A percentile compares a stretch with the other conserved stretches of the same genome.
These are phyloP conservation scores for Cenchrus purpureus DNA, from an alignment of 176 grass and related monocot species.

Conservation along the genomic window DNA sequence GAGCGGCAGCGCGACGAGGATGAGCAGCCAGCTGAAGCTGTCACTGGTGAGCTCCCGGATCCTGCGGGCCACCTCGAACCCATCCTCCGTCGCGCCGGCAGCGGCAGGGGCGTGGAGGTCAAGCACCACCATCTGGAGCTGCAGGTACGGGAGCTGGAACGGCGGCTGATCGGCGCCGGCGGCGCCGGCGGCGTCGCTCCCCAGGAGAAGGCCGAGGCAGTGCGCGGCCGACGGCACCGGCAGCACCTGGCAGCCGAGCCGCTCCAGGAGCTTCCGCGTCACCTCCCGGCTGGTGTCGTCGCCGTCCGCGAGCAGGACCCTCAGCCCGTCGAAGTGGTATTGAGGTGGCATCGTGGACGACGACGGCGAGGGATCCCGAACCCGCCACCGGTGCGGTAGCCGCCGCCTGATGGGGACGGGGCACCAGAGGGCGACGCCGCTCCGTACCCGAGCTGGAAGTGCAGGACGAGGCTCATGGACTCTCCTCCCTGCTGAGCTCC, in stretches of 20 bases:
- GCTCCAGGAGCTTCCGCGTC: slow-evolving; percentile 37
- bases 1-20: neutral
- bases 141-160: slow-evolving; percentile 17
- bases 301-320: slow-evolving; percentile 18
- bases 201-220: slow-evolving; percentile 20
- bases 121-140: slow-evolving; percentile 8
- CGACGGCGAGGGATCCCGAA: neutral
- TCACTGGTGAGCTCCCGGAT: slow-evolving; percentile 33
- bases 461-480: slow-evolving; percentile 21
- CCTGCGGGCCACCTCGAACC: slow-evolving; percentile 22
- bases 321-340: slow-evolving; percentile 31
- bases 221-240: neutral
- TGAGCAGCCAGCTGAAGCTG: slow-evolving; percentile 26
- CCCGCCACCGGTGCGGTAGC: neutral
- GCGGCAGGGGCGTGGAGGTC: neutral
- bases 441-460: slow-evolving; percentile 22
- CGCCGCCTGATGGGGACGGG: neutral
- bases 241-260: slow-evolving; percentile 40
- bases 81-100: neutral
- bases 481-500: neutral
- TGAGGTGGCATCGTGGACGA: neutral
- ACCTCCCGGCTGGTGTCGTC: slow-evolving; percentile 28
- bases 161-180: neutral
- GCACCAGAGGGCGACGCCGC: neutral
- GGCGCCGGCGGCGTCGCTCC: neutral